These are phyloP conservation scores for Alternaria postmessia DNA, from an alignment of 2,329 filamentous ascomycete genomes.

Conservation along the genomic window DNA sequence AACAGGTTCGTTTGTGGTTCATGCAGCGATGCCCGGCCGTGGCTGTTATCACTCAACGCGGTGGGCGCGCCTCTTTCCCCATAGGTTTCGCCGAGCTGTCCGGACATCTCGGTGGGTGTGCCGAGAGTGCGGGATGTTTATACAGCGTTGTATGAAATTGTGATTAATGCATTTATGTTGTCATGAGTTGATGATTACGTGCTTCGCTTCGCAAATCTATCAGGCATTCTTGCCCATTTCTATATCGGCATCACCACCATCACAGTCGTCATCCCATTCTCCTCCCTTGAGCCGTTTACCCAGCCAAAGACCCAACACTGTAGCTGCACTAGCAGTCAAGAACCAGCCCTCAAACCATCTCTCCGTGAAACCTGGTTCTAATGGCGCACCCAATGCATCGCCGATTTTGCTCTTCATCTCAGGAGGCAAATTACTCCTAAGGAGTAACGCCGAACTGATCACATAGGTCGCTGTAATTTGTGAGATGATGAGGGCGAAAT, in stretches of 20 bases:
- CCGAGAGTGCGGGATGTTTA: background rate
- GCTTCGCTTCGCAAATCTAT: background rate
- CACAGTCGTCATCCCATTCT: slow-evolving; percentile 50
- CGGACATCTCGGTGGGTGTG: background rate
- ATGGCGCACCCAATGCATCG: slow-evolving; percentile 77
- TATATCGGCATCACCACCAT: slow-evolving; percentile 60
- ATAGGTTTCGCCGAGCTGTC: background rate
- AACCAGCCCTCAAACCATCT: slow-evolving; percentile 92
- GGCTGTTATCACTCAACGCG: slow-evolving; percentile 9
- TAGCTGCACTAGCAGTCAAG: slow-evolving; percentile 70
- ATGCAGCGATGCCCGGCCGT: slow-evolving; percentile 13
- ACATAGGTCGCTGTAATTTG: slow-evolving; percentile 88
- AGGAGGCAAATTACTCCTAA: slow-evolving; percentile 78
- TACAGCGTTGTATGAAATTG: background rate
- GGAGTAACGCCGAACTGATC: slow-evolving; percentile 77
- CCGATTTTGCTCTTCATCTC: slow-evolving; percentile 80
- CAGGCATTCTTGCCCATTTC: slow-evolving; percentile 71
- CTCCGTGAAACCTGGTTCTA: slow-evolving; percentile 77
- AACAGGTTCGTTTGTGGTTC: slow-evolving; percentile 1
- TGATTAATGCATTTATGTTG: background rate
- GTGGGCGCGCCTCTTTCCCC: background rate
- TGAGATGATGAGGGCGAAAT: slow-evolving; percentile 78
- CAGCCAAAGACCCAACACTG: slow-evolving; percentile 76
- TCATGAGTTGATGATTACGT: background rate
- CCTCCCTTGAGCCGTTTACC: slow-evolving; percentile 67